phyloP scores from a whole-genome alignment of 192 early-diverging fungal genomes.

The Spizellomyces punctatus region DNA sequence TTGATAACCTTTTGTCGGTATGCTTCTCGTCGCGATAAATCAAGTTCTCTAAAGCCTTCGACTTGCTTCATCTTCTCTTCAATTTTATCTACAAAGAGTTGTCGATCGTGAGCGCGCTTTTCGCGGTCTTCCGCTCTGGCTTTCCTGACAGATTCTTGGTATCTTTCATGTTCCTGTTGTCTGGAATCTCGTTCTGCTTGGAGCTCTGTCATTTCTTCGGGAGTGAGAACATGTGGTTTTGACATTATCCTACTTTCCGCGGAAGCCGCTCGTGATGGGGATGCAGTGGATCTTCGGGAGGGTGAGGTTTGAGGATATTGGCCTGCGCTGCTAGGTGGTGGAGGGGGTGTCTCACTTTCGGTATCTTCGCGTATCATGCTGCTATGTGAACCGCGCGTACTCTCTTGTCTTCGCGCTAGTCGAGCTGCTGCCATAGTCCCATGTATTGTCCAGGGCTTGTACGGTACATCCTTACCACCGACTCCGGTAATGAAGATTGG shows the following conservation, averaged over 20 bases:
- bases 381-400: neutral
- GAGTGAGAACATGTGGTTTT: constrained; percentile 33
- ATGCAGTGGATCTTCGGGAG: constrained; percentile 4
- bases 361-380: neutral
- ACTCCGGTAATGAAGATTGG: constrained; percentile 37
- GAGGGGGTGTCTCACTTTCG: neutral
- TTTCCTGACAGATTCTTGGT: constrained; percentile 32
- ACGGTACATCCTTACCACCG: constrained; percentile 26
- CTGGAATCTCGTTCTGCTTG: constrained; percentile 19
- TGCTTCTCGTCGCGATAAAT: constrained; percentile 33
- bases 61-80: constrained; percentile 38
- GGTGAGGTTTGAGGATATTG: constrained; percentile 5
- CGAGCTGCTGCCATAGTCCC: constrained; percentile 17
- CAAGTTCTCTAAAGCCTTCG: constrained; percentile 29
- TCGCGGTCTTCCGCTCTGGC: constrained; percentile 43
- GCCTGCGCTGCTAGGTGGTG: neutral
- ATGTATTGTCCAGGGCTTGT: constrained; percentile 42
- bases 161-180: constrained; percentile 25
- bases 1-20: constrained; percentile 42
- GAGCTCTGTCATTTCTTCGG: constrained; percentile 30
- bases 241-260: neutral
- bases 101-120: constrained; percentile 24
- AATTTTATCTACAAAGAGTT: constrained; percentile 28
- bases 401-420: constrained; percentile 1
- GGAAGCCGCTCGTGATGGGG: constrained; percentile 1